Percentiles rank a stretch among this genome's conserved stretches.
phyloP scores from a whole-genome alignment of 768 basidiomycete genomes.

The Lentinula guzmanii region DNA sequence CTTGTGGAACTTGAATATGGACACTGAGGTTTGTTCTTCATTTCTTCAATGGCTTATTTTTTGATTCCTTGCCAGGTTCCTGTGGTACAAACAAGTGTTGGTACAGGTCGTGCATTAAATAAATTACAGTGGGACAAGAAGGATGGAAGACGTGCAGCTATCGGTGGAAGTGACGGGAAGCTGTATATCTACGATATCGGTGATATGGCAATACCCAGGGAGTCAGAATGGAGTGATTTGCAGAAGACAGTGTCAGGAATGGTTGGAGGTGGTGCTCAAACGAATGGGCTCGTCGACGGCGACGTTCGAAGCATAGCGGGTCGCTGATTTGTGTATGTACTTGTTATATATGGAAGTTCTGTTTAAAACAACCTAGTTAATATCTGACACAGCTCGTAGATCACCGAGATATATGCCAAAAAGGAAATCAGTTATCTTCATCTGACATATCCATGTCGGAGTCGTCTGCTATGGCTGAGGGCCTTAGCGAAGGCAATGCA shows the following conservation, averaged over 20 bases:
- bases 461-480: slow-evolving; percentile 11
- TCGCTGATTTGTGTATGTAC: slow-evolving; percentile 14
- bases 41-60: slow-evolving; percentile 1
- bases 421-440: not conserved
- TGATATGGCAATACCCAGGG: slow-evolving; percentile 81
- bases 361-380: not conserved
- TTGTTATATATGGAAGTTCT: not conserved
- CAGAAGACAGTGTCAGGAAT: slow-evolving; percentile 81
- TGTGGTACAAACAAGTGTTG: slow-evolving; percentile 78
- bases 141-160: slow-evolving; percentile 82
- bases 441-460: slow-evolving; percentile 10
- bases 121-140: slow-evolving; percentile 94
- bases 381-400: too few species aligned
- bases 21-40: slow-evolving; percentile 74
- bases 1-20: slow-evolving; percentile 95
- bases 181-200: slow-evolving; percentile 95
- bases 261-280: slow-evolving; percentile 50
- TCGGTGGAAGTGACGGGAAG: slow-evolving; percentile 90
- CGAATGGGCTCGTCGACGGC: slow-evolving; percentile 33
- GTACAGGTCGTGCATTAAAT: slow-evolving; percentile 81
- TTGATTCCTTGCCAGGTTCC: slow-evolving; percentile 62
- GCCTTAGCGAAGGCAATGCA: slow-evolving; percentile 3
- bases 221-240: slow-evolving; percentile 91
- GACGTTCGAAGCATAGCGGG: slow-evolving; percentile 26
- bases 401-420: not conserved